A percentile compares a stretch with the other conserved stretches of the same genome.
phyloP scores from a whole-genome alignment of 768 basidiomycete genomes.

The Suillus placidus region DNA sequence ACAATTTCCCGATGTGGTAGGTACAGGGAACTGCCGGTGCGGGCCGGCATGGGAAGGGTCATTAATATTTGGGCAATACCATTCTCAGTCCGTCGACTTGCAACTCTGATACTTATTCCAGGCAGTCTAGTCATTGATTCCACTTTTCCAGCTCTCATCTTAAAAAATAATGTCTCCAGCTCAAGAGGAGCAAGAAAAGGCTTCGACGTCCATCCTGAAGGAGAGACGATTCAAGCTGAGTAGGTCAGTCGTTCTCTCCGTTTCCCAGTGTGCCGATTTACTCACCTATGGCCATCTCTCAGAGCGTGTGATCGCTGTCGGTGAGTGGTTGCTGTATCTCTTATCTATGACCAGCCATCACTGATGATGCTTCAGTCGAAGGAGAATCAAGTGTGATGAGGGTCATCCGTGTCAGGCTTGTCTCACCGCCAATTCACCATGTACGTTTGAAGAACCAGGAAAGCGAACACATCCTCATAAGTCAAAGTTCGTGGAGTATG shows the following conservation, averaged over 20 bases:
- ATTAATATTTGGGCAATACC: conserved; percentile 11
- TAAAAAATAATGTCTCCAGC: conserved; percentile 30
- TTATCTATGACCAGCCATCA: not conserved
- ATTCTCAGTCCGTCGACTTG: conserved; percentile 15
- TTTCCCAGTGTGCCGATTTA: conserved; percentile 4
- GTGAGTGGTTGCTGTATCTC: conserved; percentile 47
- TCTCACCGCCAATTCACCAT: conserved; percentile 77
- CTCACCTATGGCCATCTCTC: conserved; percentile 16
- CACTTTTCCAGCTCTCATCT: conserved; percentile 15
- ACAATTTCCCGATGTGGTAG: conserved; percentile 32
- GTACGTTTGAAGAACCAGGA: conserved; percentile 86
- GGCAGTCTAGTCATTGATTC: conserved; percentile 2
- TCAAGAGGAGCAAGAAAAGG: conserved; percentile 45
- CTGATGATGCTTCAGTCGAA: conserved; percentile 49
- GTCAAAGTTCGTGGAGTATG: conserved; percentile 66
- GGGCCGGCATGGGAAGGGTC: conserved; percentile 21
- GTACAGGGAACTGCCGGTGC: conserved; percentile 20
- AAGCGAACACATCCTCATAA: conserved; percentile 87
- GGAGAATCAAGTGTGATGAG: conserved; percentile 87
- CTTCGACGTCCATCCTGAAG: conserved; percentile 58
- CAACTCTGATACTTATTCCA: conserved; percentile 31
- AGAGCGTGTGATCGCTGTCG: conserved; percentile 92
- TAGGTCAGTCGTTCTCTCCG: conserved; percentile 52
- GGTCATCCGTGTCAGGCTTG: conserved; percentile 90
- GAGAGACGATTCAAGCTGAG: conserved; percentile 87